Evolutionary conservation across 768 basidiomycete species (phyloP), one percentile per base, ranked within the genome.

Genomic region (Boletus pseudo-olivaceus): DNA sequence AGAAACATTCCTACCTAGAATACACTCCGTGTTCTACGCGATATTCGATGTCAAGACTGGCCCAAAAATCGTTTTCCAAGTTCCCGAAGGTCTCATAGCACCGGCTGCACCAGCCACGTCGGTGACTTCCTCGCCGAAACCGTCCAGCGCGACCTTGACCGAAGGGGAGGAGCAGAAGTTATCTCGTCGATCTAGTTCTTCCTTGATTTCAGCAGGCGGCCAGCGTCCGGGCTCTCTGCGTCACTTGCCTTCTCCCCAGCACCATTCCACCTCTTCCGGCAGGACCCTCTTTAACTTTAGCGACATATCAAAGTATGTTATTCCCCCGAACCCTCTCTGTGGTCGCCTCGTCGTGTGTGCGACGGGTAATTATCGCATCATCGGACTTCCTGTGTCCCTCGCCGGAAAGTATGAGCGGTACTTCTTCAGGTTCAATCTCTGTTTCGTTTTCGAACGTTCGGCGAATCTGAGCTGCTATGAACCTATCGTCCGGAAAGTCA

Each of bases 381-480:
- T 97, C 46, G 96, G 96, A 1, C 93, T 95, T 65, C 97, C 97
- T 3, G 85, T 92, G 42, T 82, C 88, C 57, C 75, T 94, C 48
- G 76, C 78, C 47, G 89, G 84, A 45, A 82, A 77, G 59, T 97
- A 98, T 66, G 77, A 83, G 52, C 80, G 96, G 27, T 89, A 94
- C 65, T 92, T 88, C 69, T 95, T 97, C 71, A 80, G 88, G 58
- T 98, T 90, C 73, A 98, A 98, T 67, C 73, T 98, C 27, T 98
- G 95, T 71, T 97, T 98, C 69, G 96, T 98, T 4, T 99, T 99
- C 70, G 89, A 93, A 44, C 84, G 90, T 42, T 81, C 82, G 26
- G 93, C 93, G 11, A 94, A 97, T 69, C 75, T 98, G 50, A 93
- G 92, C 65, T 95, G 93, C 60, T 98, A 95, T 73, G 96, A 98